Conservation (phyloP, 345 rosid species). For the Salix caprea region DNA sequence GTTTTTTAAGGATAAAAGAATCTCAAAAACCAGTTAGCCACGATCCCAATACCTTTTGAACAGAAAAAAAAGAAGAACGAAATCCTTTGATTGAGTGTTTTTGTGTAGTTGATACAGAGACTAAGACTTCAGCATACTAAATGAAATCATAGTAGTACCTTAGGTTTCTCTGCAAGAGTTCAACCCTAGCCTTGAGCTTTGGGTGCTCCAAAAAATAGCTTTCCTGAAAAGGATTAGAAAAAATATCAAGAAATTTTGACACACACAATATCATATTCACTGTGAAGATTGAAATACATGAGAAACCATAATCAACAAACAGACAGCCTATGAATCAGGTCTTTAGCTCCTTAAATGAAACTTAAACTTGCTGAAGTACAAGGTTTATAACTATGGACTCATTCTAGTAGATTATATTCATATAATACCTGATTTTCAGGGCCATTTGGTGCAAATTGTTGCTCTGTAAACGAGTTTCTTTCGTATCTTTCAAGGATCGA, state of each 20-base stretch:
- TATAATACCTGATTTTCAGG: conserved; percentile 34
- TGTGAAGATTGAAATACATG: not conserved
- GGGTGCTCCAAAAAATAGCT: not conserved
- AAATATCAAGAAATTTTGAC: not conserved
- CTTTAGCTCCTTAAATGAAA: not conserved
- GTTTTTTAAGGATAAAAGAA: not conserved
- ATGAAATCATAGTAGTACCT: conserved; percentile 35
- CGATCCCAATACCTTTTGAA: not conserved
- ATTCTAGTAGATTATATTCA: not conserved
- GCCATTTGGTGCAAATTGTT: conserved; percentile 27
- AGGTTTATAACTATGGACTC: not conserved
- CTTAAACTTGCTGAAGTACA: not conserved
- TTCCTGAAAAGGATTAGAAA: conserved; percentile 27
- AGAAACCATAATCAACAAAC: not conserved
- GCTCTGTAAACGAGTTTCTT: conserved; percentile 38
- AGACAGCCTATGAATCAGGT: not conserved
- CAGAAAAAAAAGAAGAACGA: not conserved
- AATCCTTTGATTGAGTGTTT: not conserved
- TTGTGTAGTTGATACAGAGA: not conserved
- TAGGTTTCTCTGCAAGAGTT: conserved; percentile 20
- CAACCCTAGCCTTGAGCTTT: conserved; percentile 11
- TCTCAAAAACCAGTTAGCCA: not conserved
- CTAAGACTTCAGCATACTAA: not conserved
- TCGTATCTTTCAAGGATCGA: conserved; percentile 67
- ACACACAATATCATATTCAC: not conserved